Percentiles rank a stretch among this genome's conserved stretches.
Conservation (phyloP, 1,284 basidiomycete genomes). For the Apiotrichum montevideense region DNA sequence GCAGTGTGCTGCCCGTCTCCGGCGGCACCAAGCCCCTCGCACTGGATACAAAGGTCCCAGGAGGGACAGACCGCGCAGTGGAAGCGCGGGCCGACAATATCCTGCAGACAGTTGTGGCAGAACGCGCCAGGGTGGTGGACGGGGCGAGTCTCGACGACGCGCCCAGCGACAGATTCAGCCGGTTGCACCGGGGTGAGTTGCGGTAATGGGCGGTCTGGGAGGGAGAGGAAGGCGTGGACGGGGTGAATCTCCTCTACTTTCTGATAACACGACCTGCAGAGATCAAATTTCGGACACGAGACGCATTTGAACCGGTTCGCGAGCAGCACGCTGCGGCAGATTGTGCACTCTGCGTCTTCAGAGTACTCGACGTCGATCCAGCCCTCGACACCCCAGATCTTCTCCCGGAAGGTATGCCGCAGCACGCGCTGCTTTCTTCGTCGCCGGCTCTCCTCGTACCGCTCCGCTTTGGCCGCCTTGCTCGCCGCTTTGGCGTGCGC, state of each 20-base stretch:
- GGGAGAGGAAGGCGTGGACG: conserved; percentile 69
- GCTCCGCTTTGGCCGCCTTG: conserved; percentile 33
- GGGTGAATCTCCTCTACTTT: conserved; percentile 81
- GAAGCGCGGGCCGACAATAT: conserved; percentile 81
- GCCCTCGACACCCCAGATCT: conserved; percentile 68
- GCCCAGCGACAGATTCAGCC: neutral
- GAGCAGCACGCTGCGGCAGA: conserved; percentile 59
- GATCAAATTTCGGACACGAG: conserved; percentile 67
- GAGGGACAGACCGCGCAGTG: conserved; percentile 76
- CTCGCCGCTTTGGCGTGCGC: conserved; percentile 56
- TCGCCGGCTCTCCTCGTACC: conserved; percentile 30
- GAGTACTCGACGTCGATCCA: conserved; percentile 75
- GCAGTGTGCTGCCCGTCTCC: conserved; percentile 36
- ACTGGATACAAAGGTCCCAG: conserved; percentile 67
- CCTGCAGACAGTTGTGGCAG: conserved; percentile 68
- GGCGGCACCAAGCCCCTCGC: conserved; percentile 65
- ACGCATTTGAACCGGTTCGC: conserved; percentile 74
- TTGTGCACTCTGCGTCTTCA: conserved; percentile 66
- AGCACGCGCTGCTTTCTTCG: conserved; percentile 55
- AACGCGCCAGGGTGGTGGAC: conserved; percentile 45
- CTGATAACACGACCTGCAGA: conserved; percentile 64
- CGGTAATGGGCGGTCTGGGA: conserved; percentile 54
- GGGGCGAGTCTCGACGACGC: conserved; percentile 1
- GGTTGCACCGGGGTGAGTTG: conserved; percentile 5
- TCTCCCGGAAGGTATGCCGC: conserved; percentile 76